Percentiles rank a stretch among this genome's conserved stretches.
phyloP scores from a whole-genome alignment of 164 flowering plant species.

The Buxus sempervirens region DNA sequence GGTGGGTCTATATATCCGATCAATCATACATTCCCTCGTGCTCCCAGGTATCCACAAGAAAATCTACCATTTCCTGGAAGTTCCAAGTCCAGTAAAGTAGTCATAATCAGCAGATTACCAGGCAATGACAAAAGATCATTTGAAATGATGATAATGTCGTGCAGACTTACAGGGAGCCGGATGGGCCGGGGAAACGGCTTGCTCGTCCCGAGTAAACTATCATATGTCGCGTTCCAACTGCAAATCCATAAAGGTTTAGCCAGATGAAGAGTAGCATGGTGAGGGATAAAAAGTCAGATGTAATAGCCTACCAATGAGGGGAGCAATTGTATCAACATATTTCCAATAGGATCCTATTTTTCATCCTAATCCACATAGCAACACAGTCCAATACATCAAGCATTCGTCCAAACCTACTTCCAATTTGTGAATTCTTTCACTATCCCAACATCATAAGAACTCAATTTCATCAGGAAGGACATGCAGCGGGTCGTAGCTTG shows the following conservation, averaged over 20 bases:
- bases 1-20: neutral
- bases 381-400: too few species aligned
- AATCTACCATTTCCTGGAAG: slow-evolving; percentile 73
- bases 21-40: slow-evolving; percentile 86
- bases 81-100: slow-evolving; percentile 4
- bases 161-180: slow-evolving; percentile 64
- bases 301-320: too few species aligned
- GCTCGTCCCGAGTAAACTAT: slow-evolving; percentile 64
- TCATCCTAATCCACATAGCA: too few species aligned
- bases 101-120: neutral
- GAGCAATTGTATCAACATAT: too few species aligned
- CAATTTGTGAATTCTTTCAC: neutral
- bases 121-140: neutral
- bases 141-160: neutral
- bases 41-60: slow-evolving; percentile 87
- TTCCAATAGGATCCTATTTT: too few species aligned
- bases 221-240: slow-evolving; percentile 83
- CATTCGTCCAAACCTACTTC: neutral
- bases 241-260: slow-evolving; percentile 10
- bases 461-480: neutral
- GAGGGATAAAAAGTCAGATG: too few species aligned
- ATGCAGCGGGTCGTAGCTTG: neutral
- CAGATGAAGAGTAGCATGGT: slow-evolving; percentile 1
- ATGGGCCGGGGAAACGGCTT: slow-evolving; percentile 62
- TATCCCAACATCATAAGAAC: neutral